phyloP scores from a whole-genome alignment of 306 rosid species.

The Oemleria cerasiformis region DNA sequence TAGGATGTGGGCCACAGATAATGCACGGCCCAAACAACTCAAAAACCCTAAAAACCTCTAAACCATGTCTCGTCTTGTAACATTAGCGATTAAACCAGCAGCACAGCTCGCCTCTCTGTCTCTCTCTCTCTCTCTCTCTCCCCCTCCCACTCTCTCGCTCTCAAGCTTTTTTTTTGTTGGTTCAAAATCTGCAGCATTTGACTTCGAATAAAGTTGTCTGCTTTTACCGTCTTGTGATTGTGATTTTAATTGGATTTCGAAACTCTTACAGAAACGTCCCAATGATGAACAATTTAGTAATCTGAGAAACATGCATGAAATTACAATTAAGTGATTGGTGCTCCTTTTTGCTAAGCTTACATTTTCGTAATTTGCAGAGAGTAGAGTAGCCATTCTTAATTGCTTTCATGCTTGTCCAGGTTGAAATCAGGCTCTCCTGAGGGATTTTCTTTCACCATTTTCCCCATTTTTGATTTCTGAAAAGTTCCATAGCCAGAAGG shows the following conservation, averaged over 20 bases:
- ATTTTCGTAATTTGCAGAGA: slow-evolving; percentile 3
- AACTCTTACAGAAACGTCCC: neutral
- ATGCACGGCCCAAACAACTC: too few species aligned
- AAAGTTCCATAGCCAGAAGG: neutral
- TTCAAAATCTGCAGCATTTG: too few species aligned
- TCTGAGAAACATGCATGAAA: slow-evolving; percentile 7
- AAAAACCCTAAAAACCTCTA: neutral
- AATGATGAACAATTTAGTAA: slow-evolving; percentile 35
- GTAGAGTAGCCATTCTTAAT: slow-evolving; percentile 28
- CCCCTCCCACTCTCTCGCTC: too few species aligned
- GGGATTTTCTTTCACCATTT: slow-evolving; percentile 1
- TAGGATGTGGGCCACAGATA: too few species aligned
- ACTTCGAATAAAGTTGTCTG: neutral
- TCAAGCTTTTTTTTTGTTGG: neutral
- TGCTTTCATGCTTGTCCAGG: slow-evolving; percentile 17
- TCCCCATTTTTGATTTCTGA: neutral
- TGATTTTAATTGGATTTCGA: neutral
- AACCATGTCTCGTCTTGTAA: too few species aligned
- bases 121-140: neutral
- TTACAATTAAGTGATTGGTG: slow-evolving; percentile 13
- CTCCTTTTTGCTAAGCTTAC: slow-evolving; percentile 15
- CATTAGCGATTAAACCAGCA: too few species aligned
- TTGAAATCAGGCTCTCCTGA: slow-evolving; percentile 28
- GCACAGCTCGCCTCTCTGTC: too few species aligned
- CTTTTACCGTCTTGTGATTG: neutral